Percentiles rank a stretch among this genome's conserved stretches.
phyloP scores from a whole-genome alignment of 1,284 basidiomycete species.

The Porogramme epimiltina region DNA sequence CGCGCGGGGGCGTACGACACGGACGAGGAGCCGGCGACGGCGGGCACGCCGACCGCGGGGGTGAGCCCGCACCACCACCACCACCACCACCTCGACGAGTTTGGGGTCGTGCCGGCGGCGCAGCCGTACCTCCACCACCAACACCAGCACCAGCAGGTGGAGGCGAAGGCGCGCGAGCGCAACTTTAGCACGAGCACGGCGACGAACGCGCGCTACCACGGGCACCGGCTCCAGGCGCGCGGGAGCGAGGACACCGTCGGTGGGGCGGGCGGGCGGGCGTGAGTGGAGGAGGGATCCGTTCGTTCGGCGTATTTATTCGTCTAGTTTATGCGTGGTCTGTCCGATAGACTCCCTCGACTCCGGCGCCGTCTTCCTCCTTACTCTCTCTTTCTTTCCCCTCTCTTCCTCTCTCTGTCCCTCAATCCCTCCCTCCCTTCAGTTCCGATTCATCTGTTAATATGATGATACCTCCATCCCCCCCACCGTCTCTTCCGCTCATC shows the following conservation, averaged over 20 bases:
- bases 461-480: not conserved
- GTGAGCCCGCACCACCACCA: slow-evolving; percentile 30
- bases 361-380: not conserved
- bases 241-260: slow-evolving; percentile 29
- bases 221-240: slow-evolving; percentile 11
- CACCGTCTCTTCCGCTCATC: not conserved
- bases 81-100: slow-evolving; percentile 26
- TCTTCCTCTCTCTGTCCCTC: not conserved
- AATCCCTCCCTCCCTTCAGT: too few species aligned
- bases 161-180: slow-evolving; percentile 27
- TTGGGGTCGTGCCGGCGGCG: slow-evolving; percentile 17
- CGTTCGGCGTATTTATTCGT: slow-evolving; percentile 22
- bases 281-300: slow-evolving; percentile 2
- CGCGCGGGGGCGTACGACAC: slow-evolving; percentile 16
- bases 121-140: slow-evolving; percentile 31
- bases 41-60: slow-evolving; percentile 26
- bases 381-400: not conserved
- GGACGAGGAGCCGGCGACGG: slow-evolving; percentile 21
- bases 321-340: slow-evolving; percentile 23
- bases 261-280: too few species aligned
- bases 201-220: slow-evolving; percentile 22
- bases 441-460: too few species aligned
- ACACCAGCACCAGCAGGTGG: too few species aligned
- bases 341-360: not conserved
- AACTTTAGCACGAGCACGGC: slow-evolving; percentile 33